Base-by-base conservation (phyloP, 1,284 basidiomycete species). In the Cryptococcus sp. region DNA sequence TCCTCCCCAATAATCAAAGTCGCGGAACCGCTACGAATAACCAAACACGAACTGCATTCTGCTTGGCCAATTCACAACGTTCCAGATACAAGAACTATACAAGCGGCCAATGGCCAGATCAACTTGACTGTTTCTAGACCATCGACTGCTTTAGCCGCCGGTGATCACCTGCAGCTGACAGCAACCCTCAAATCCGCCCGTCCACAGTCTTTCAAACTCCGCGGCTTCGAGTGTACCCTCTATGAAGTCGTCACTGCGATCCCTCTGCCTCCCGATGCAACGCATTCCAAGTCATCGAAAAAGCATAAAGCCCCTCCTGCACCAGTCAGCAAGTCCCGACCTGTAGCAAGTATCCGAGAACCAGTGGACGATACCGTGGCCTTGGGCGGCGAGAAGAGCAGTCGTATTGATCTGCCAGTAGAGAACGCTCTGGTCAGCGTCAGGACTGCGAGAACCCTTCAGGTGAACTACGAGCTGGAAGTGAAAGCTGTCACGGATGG, bases 41-140 rank as follows among this genome's bases (percentile, higher is more conserved):
- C 89, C 80, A 93, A 93, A 76, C 89, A 93, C 70, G 91, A 93
- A 62, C 78, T 93, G 8, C 90, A 93, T 65, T 89, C 90, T 2
- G 87, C 89, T 2, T 94, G 91, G 91, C 91, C 91, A 0, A 82
- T 91, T 45, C 93, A 93, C 74, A 85, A 86, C 52, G 86, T 89
- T 67, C 84, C 84, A 6, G 89, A 93, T 69, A 83, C 82, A 38
- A 86, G 88, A n/a, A 81, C 84, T n/a, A 78, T 84, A 10, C 47
- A 56, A 13, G 73, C 80, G 1, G 81, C 85, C 57, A 86, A 89
- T 7, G 86, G 86, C 22, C 54, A 57, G 19, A 82, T 91, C 19
- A 85, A 83, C 17, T 83, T 93, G 59, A 84, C 83, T 41, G 86
- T 92, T n/a, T 68, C 70, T 22, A 85, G 91, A 29, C 81, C 82